Conservation (phyloP, 805 yeast species). For the Saturnispora sekii region DNA sequence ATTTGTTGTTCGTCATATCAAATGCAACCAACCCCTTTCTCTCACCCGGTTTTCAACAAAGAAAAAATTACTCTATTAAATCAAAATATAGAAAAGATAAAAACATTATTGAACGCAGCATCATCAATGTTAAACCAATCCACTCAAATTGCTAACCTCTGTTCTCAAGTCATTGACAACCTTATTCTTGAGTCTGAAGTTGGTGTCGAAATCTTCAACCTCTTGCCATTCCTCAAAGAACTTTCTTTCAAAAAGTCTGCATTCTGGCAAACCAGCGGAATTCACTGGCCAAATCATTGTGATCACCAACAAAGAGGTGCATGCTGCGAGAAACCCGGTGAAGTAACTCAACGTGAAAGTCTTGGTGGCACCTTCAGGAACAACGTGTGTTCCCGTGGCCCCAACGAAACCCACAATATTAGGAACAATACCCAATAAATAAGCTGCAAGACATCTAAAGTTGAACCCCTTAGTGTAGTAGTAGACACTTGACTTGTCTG, state of each 20-base stretch:
- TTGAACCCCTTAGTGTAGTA: conserved; percentile 28
- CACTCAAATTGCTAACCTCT: background rate
- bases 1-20: no score
- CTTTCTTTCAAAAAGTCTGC: conserved; percentile 36
- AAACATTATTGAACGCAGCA: background rate
- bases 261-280: conserved; percentile 30
- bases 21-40: no score
- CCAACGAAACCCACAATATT: conserved; percentile 24
- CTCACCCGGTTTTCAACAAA: no score
- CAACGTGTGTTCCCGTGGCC: conserved; percentile 11
- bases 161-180: background rate
- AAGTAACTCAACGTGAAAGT: conserved; percentile 15
- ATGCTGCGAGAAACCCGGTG: conserved; percentile 59
- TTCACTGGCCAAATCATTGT: conserved; percentile 40
- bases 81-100: background rate
- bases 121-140: background rate
- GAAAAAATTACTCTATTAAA: no score
- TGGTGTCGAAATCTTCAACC: conserved; percentile 50
- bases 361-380: conserved; percentile 9
- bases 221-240: conserved; percentile 59
- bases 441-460: conserved; percentile 19
- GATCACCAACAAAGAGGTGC: conserved; percentile 42
- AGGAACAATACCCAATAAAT: conserved; percentile 11
- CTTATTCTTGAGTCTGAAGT: conserved; percentile 8
- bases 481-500: conserved; percentile 15